Percentiles rank a stretch among this genome's conserved stretches.
Conservation (phyloP, 163 green algal genomes). For the Coccomyxa subellipsoidea region DNA sequence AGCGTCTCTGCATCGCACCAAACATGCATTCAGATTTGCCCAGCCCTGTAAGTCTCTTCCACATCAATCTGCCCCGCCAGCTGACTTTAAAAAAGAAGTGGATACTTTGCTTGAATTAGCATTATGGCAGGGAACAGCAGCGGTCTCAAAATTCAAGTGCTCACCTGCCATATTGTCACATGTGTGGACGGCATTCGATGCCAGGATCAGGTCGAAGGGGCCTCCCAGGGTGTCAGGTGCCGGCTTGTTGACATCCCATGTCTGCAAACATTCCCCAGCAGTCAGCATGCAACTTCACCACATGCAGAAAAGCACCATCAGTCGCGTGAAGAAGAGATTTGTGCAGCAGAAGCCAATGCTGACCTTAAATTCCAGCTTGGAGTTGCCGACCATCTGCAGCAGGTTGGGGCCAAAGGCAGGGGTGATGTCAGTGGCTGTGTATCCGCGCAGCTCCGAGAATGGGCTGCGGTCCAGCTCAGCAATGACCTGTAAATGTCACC, state of each 20-base stretch:
- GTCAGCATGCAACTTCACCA: not conserved
- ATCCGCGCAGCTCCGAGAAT: not conserved
- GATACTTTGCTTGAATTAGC: no score
- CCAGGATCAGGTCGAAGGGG: conserved; percentile 7
- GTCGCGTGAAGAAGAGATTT: no score
- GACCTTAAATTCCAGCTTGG: conserved; percentile 16
- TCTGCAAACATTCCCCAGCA: not conserved
- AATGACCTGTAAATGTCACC: conserved; percentile 11
- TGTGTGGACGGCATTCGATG: conserved; percentile 8
- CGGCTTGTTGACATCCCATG: conserved; percentile 16
- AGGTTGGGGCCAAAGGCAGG: not conserved
- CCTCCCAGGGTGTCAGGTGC: conserved; percentile 5
- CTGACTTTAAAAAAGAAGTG: no score
- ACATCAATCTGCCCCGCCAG: no score
- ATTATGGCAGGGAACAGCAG: not conserved
- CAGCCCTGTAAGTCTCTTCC: no score
- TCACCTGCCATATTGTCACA: conserved; percentile 2
- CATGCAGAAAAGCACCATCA: no score
- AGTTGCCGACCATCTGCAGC: not conserved
- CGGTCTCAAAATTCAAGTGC: not conserved
- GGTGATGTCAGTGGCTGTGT: conserved; percentile 14
- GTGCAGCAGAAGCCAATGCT: no score
- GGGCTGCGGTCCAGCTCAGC: conserved; percentile 6
- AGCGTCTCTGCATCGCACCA: conserved; percentile 6
- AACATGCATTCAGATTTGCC: no score